Percentiles rank a stretch among this genome's conserved stretches.
Conservation (phyloP, 306 rosid species). For the Corylus heterophylla region DNA sequence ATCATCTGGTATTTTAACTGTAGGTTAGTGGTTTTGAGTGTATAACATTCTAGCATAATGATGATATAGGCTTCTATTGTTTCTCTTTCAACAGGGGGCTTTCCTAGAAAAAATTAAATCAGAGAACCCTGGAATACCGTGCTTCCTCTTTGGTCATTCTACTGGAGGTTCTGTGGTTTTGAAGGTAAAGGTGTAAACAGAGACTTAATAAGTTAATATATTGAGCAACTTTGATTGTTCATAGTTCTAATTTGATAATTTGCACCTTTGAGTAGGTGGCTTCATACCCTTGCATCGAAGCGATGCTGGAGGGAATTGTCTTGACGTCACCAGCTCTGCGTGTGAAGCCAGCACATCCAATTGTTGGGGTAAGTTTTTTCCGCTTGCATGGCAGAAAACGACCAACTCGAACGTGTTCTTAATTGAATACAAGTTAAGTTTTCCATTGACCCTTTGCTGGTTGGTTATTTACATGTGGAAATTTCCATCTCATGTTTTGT, state of each 20-base stretch:
- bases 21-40: not conserved
- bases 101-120: slow-evolving; percentile 79
- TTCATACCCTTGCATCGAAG: slow-evolving; percentile 52
- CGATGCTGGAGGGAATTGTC: slow-evolving; percentile 78
- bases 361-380: slow-evolving; percentile 72
- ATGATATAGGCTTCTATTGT: not conserved
- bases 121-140: slow-evolving; percentile 90
- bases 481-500: slow-evolving; percentile 4
- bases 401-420: not conserved
- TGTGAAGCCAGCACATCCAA: slow-evolving; percentile 93
- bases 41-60: slow-evolving; percentile 8
- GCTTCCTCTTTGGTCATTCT: slow-evolving; percentile 98
- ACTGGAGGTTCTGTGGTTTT: slow-evolving; percentile 99
- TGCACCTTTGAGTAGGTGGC: slow-evolving; percentile 61
- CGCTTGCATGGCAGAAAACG: not conserved
- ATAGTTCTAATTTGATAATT: not conserved
- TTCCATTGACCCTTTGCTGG: not conserved
- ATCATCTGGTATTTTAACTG: slow-evolving; percentile 9
- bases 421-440: not conserved
- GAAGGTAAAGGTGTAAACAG: slow-evolving; percentile 52
- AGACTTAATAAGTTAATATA: not conserved
- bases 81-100: slow-evolving; percentile 56
- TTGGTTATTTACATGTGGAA: not conserved
- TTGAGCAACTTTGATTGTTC: slow-evolving; percentile 1
- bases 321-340: slow-evolving; percentile 96